A percentile compares a stretch with the other conserved stretches of the same genome.
Conservation (phyloP, 495 filamentous ascomycete species). For the Penicillium maclennaniae region DNA sequence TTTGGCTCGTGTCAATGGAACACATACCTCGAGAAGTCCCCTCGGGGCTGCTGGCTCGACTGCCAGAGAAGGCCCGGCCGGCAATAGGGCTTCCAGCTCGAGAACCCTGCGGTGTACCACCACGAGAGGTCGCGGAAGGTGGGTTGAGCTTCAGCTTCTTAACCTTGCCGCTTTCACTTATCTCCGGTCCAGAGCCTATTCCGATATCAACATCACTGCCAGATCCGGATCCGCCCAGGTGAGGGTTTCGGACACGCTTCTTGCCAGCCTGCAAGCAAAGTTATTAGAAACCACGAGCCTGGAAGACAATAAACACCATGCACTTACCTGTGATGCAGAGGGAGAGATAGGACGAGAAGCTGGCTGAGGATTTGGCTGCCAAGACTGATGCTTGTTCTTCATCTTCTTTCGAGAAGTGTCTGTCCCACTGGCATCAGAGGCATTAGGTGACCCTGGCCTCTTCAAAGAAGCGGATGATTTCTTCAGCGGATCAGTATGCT, state of each 20-base stretch:
- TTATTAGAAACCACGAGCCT: conserved; percentile 9
- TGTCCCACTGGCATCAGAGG: conserved; percentile 85
- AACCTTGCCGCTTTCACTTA: conserved; percentile 66
- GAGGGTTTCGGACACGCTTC: conserved; percentile 43
- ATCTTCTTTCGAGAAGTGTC: conserved; percentile 86
- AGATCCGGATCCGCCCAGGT: conserved; percentile 51
- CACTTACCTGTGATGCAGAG: conserved; percentile 35
- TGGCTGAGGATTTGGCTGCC: conserved; percentile 51
- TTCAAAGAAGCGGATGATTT: conserved; percentile 63
- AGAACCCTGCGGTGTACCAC: conserved; percentile 54
- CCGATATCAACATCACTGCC: conserved; percentile 79
- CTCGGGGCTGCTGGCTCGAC: conserved; percentile 40
- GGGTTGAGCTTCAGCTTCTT: conserved; percentile 65
- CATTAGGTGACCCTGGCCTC: conserved; percentile 78
- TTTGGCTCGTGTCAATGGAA: not conserved
- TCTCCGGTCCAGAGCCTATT: conserved; percentile 60
- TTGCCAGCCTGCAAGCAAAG: conserved; percentile 32
- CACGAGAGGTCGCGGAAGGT: conserved; percentile 44
- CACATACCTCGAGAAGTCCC: conserved; percentile 28
- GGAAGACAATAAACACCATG: not conserved
- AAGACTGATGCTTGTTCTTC: conserved; percentile 61
- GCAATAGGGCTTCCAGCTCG: conserved; percentile 50
- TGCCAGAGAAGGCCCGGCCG: conserved; percentile 26
- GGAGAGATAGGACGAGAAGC: conserved; percentile 53
- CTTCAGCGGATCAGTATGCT: conserved; percentile 51